Conservation (phyloP, 352 stramenopile species). For the Globisporangium spiculum region DNA sequence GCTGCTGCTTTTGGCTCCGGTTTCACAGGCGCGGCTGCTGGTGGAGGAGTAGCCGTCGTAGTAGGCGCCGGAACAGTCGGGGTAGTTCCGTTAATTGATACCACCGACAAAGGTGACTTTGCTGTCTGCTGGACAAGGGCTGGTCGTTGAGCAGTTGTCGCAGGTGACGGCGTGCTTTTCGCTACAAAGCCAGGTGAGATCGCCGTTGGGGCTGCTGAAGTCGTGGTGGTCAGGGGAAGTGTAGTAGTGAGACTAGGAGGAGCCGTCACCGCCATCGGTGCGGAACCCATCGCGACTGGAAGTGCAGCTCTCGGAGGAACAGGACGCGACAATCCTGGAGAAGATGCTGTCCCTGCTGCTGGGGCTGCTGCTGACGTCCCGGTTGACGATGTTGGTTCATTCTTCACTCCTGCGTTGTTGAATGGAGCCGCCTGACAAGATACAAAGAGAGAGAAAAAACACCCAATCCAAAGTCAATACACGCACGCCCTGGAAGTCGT, state of each 20-base stretch:
- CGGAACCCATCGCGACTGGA: background rate
- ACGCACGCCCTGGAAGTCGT: background rate
- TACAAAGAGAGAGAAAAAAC: background rate
- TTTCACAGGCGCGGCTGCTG: conserved; percentile 28
- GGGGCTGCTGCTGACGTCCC: background rate
- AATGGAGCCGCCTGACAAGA: background rate
- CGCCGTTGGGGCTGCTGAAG: background rate
- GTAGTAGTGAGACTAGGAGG: background rate
- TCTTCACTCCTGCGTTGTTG: conserved; percentile 24
- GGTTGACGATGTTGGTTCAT: conserved; percentile 22
- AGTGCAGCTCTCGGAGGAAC: conserved; percentile 6
- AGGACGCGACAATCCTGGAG: background rate
- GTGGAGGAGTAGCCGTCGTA: background rate
- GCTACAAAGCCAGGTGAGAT: conserved; percentile 9
- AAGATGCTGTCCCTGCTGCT: background rate
- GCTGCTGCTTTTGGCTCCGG: conserved; percentile 19
- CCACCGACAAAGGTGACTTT: conserved; percentile 1
- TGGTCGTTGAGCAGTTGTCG: conserved; percentile 24
- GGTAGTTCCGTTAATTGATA: background rate
- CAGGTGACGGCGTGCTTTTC: background rate
- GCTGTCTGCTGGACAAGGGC: conserved; percentile 10
- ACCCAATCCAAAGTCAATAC: background rate
- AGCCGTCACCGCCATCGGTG: conserved; percentile 2
- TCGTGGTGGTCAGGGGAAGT: background rate
- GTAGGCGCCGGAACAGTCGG: background rate